phyloP scores from a whole-genome alignment of 2,329 filamentous ascomycete genomes.

The Xylaria sp. region DNA sequence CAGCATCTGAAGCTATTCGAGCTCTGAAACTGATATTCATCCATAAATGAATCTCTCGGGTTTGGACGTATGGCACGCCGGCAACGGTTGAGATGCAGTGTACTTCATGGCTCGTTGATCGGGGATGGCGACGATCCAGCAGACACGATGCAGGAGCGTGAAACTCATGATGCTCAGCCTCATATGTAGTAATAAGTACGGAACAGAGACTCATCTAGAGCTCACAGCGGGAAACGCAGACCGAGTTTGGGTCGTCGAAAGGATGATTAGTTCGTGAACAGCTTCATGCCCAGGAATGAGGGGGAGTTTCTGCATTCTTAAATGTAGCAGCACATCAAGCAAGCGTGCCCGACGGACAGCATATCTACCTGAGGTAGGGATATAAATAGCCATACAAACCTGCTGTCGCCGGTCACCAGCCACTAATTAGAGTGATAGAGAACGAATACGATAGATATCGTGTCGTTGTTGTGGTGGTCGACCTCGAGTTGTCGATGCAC shows the following conservation, averaged over 20 bases:
- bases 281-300: too few species aligned
- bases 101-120: slow-evolving; percentile 8
- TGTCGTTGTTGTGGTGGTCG: too few species aligned
- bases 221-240: too few species aligned
- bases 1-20: slow-evolving; percentile 24
- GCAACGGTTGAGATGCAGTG: slow-evolving; percentile 15
- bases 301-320: too few species aligned
- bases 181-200: background rate
- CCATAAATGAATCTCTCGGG: slow-evolving; percentile 24
- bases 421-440: too few species aligned
- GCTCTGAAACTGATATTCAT: slow-evolving; percentile 17
- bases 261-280: too few species aligned
- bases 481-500: too few species aligned
- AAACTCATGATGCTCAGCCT: slow-evolving; percentile 14
- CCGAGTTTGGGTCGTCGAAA: too few species aligned
- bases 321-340: slow-evolving; percentile 1
- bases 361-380: slow-evolving; percentile 1
- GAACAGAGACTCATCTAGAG: background rate
- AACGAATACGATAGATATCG: too few species aligned
- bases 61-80: slow-evolving; percentile 28
- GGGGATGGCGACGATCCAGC: slow-evolving; percentile 18
- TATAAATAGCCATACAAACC: slow-evolving; percentile 19
- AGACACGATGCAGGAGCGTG: slow-evolving; percentile 5
- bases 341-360: background rate
- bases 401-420: background rate